Evolutionary conservation across 495 filamentous ascomycete genomes (phyloP).

Genomic region (Cenococcum geophilum): DNA sequence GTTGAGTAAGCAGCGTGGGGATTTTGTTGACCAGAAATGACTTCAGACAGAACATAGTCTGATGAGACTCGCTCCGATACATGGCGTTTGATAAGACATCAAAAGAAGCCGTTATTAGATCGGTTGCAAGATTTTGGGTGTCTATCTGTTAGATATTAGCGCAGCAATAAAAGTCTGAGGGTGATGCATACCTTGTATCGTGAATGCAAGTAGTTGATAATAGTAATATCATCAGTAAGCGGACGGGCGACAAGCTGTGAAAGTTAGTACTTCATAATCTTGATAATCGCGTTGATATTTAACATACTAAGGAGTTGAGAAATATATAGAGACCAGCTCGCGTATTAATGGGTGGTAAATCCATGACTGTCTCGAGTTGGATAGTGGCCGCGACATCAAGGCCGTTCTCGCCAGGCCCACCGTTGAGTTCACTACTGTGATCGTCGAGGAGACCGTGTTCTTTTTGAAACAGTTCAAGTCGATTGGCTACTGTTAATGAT

Average conservation of each 20-base stretch:
- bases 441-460: conserved; percentile 43
- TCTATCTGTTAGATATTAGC: conserved; percentile 21
- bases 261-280: conserved; percentile 4
- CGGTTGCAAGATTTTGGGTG: conserved; percentile 47
- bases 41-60: conserved; percentile 70
- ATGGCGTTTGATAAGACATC: conserved; percentile 83
- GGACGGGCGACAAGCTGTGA: conserved; percentile 73
- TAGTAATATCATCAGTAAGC: conserved; percentile 68
- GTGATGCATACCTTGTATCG: conserved; percentile 60
- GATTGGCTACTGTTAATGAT: conserved; percentile 44
- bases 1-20: conserved; percentile 65
- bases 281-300: neutral
- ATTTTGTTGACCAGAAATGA: conserved; percentile 94
- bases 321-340: conserved; percentile 90
- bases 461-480: conserved; percentile 49
- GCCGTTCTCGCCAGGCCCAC: conserved; percentile 34
- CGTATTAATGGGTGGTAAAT: conserved; percentile 65
- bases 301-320: conserved; percentile 69
- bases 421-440: conserved; percentile 42
- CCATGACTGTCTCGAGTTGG: conserved; percentile 46
- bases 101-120: conserved; percentile 81
- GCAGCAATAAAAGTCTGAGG: neutral
- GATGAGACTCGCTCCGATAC: conserved; percentile 65
- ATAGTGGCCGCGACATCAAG: conserved; percentile 24
- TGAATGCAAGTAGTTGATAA: conserved; percentile 73